phyloP scores from a whole-genome alignment of 1,284 basidiomycete genomes.

The Thelephora terrestris region DNA sequence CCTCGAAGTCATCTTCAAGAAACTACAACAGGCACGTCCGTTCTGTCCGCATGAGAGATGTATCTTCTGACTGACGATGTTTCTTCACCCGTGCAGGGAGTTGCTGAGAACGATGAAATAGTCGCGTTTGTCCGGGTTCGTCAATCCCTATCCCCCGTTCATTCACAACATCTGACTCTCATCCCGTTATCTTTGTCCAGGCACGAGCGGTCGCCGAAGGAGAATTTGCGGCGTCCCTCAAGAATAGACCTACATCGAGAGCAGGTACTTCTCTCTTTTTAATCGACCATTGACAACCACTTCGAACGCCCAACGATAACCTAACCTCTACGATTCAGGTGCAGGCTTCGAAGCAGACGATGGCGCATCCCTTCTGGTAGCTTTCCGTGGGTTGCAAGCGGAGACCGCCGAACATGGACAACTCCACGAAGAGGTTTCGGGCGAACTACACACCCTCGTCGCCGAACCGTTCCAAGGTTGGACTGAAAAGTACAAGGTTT shows the following conservation, averaged over 20 bases:
- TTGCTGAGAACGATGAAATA: slow-evolving; percentile 73
- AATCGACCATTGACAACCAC: slow-evolving; percentile 4
- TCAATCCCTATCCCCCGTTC: slow-evolving; percentile 2
- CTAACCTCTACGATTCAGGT: slow-evolving; percentile 22
- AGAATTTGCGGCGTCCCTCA: slow-evolving; percentile 47
- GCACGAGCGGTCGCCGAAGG: slow-evolving; percentile 56
- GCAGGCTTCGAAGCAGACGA: slow-evolving; percentile 68
- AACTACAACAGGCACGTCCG: slow-evolving; percentile 63
- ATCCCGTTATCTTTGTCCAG: slow-evolving; percentile 25
- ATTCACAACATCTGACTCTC: neutral
- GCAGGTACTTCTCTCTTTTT: slow-evolving; percentile 31
- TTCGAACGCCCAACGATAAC: neutral
- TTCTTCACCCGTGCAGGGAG: slow-evolving; percentile 37
- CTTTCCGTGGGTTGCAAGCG: slow-evolving; percentile 68
- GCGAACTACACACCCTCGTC: slow-evolving; percentile 57
- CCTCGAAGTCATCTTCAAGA: slow-evolving; percentile 64
- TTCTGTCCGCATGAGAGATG: neutral
- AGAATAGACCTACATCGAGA: slow-evolving; percentile 35
- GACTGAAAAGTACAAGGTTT: slow-evolving; percentile 59
- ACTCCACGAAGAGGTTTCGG: slow-evolving; percentile 53
- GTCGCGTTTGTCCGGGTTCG: slow-evolving; percentile 72
- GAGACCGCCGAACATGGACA: slow-evolving; percentile 60
- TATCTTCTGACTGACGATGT: slow-evolving; percentile 3
- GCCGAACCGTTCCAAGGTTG: slow-evolving; percentile 67
- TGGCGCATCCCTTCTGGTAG: slow-evolving; percentile 66